Percentiles rank a stretch among this genome's conserved stretches.
Evolutionary conservation across 2,329 filamentous ascomycete species (phyloP).

Genomic region (Aquanectria penicillioides): DNA sequence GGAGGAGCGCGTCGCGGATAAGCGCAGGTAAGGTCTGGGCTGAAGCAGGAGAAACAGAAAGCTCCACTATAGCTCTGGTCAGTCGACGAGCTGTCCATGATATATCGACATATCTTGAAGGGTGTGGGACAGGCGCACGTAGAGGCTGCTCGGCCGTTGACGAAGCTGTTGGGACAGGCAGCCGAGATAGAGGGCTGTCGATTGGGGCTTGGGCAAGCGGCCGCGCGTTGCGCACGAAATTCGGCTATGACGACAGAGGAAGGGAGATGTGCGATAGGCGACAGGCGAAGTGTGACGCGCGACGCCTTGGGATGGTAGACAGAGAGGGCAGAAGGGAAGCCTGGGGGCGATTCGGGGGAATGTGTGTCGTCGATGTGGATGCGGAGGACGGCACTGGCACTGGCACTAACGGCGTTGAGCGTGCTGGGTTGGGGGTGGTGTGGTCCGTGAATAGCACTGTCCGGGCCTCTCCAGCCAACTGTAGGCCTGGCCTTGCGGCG

Average conservation of each 20-base stretch:
- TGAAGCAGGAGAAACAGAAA: conserved; percentile 16
- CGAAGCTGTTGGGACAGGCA: conserved; percentile 33
- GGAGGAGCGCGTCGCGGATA: conserved; percentile 25
- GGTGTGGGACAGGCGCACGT: conserved; percentile 18
- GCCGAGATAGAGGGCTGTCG: conserved; percentile 23
- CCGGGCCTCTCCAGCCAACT: conserved; percentile 21
- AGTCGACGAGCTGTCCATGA: conserved; percentile 35
- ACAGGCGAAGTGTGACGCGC: conserved; percentile 25
- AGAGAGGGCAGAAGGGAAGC: conserved; percentile 34
- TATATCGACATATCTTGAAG: conserved; percentile 30
- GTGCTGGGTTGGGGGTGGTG: conserved; percentile 39
- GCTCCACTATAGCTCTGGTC: conserved; percentile 29
- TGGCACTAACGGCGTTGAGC: conserved; percentile 20
- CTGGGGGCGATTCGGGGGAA: conserved; percentile 38
- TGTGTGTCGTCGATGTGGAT: conserved; percentile 44
- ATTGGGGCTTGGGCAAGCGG: conserved; percentile 37
- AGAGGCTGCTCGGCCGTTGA: conserved; percentile 25
- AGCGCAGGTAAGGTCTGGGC: conserved; percentile 3
- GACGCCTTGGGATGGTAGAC: conserved; percentile 11
- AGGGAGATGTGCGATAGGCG: conserved; percentile 22
- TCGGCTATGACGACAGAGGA: conserved; percentile 23
- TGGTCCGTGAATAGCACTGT: conserved; percentile 28
- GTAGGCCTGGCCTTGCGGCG: conserved; percentile 28
- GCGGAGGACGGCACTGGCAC: conserved; percentile 40
- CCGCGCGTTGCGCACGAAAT: conserved; percentile 47